phyloP scores from a whole-genome alignment of 495 filamentous ascomycete genomes.

The Penicillium robsamsonii region DNA sequence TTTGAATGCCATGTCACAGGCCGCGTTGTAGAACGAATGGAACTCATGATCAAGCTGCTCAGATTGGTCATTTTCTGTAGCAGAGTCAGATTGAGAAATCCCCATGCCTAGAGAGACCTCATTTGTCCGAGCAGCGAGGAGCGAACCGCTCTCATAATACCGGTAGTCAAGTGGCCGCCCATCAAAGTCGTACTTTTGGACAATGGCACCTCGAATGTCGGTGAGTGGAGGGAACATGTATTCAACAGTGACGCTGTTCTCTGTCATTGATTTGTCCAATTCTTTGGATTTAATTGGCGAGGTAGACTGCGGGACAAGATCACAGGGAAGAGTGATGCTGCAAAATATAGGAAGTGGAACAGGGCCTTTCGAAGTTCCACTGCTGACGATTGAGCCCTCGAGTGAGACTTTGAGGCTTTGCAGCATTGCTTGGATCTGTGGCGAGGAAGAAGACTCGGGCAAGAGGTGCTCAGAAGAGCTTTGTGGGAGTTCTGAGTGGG shows the following conservation, averaged over 20 bases:
- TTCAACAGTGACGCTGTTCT: slow-evolving; percentile 20
- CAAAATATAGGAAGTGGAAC: slow-evolving; percentile 32
- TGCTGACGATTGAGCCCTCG: slow-evolving; percentile 15
- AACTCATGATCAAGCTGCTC: slow-evolving; percentile 27
- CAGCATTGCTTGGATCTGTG: slow-evolving; percentile 12
- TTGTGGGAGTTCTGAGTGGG: slow-evolving; percentile 22
- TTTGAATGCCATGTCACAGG: slow-evolving; percentile 40
- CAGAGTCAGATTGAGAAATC: slow-evolving; percentile 11
- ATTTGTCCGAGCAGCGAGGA: slow-evolving; percentile 25
- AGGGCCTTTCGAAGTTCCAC: neutral
- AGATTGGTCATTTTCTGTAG: neutral
- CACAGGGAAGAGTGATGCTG: slow-evolving; percentile 31
- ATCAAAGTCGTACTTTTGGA: slow-evolving; percentile 32
- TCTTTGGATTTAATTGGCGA: neutral
- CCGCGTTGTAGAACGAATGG: slow-evolving; percentile 37
- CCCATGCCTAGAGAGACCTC: slow-evolving; percentile 36
- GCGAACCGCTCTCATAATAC: slow-evolving; percentile 36
- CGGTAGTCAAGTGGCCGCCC: slow-evolving; percentile 31
- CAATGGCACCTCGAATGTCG: slow-evolving; percentile 25
- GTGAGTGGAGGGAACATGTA: slow-evolving; percentile 39
- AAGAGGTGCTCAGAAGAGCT: slow-evolving; percentile 29
- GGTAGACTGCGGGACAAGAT: slow-evolving; percentile 5
- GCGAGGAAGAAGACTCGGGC: slow-evolving; percentile 1
- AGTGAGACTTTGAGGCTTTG: slow-evolving; percentile 23
- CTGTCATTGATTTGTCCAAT: slow-evolving; percentile 1